Evolutionary conservation across 2,329 filamentous ascomycete species (phyloP).

Genomic region (Akanthomyces lecanii): DNA sequence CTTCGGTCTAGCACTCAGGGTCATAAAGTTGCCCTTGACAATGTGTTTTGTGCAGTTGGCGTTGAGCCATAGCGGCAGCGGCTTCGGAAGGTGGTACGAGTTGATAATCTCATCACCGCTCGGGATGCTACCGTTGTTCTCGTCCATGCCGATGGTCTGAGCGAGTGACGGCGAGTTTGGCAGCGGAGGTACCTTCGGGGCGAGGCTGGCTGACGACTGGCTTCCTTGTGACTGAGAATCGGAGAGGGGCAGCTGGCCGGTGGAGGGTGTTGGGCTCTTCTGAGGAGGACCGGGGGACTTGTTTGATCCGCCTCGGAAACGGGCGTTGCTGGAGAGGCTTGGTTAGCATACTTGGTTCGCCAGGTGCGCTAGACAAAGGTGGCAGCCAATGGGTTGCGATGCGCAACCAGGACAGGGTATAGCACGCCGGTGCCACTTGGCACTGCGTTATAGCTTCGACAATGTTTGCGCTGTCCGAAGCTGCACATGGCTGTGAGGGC

Average conservation of each 20-base stretch:
- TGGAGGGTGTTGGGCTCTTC: conserved; percentile 50
- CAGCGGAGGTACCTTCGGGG: conserved; percentile 57
- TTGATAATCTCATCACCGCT: conserved; percentile 53
- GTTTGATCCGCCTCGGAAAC: conserved; percentile 52
- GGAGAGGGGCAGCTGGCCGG: conserved; percentile 46
- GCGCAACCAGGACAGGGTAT: background rate
- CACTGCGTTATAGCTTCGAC: background rate
- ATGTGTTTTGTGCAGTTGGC: conserved; percentile 76
- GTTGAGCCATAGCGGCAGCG: conserved; percentile 70
- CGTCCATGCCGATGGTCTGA: conserved; percentile 65
- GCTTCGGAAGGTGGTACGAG: conserved; percentile 61
- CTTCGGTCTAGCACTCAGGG: conserved; percentile 84
- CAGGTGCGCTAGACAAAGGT: background rate
- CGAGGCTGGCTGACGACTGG: conserved; percentile 48
- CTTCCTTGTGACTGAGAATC: conserved; percentile 43
- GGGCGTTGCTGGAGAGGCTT: conserved; percentile 45
- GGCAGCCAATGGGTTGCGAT: background rate
- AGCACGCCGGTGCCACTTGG: background rate
- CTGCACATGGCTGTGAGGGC: background rate
- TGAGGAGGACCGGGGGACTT: conserved; percentile 47
- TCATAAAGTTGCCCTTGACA: conserved; percentile 97
- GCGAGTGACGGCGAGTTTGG: conserved; percentile 61
- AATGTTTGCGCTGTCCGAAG: background rate
- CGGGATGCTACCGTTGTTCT: conserved; percentile 45
- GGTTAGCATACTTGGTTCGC: background rate